Conservation (phyloP, 1,139 yeast species). For the Suhomyces terraborum region DNA sequence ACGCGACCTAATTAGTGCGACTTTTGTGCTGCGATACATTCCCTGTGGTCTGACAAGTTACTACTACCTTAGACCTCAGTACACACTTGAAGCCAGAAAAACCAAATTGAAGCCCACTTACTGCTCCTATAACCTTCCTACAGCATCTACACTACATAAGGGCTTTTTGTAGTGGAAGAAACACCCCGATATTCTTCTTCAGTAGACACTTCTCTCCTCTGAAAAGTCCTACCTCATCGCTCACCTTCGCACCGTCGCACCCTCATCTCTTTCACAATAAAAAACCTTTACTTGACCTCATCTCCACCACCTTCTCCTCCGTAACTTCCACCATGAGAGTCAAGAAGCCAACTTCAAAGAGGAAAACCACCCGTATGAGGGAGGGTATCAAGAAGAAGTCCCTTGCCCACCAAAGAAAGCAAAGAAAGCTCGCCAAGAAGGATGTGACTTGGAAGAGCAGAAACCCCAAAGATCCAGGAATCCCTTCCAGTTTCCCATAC, state of each 20-base stretch:
- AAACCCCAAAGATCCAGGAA: constrained; percentile 84
- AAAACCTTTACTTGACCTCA: constrained; percentile 5
- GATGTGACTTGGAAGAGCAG: constrained; percentile 93
- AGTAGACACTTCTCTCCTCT: neutral
- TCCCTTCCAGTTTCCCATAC: constrained; percentile 93
- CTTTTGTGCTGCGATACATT: too few relatives aligned
- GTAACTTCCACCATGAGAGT: constrained; percentile 40
- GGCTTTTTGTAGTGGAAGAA: too few relatives aligned
- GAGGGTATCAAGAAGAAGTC: constrained; percentile 97
- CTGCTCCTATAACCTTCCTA: too few relatives aligned
- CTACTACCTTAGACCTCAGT: too few relatives aligned
- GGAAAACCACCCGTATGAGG: constrained; percentile 88
- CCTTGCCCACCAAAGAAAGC: constrained; percentile 86
- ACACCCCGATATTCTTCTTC: too few relatives aligned
- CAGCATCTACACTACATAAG: too few relatives aligned
- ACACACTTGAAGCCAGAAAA: too few relatives aligned
- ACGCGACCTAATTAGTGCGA: too few relatives aligned
- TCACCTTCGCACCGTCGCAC: neutral
- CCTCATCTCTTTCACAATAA: constrained; percentile 12
- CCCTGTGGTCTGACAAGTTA: too few relatives aligned
- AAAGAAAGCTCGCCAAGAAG: constrained; percentile 76
- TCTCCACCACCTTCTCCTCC: constrained; percentile 1
- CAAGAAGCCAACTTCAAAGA: constrained; percentile 75
- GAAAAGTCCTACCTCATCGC: neutral
- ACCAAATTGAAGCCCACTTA: too few relatives aligned